These are phyloP conservation scores for Vitis labrusca DNA, from an alignment of 164 flowering plant genomes.

Conservation along the genomic window DNA sequence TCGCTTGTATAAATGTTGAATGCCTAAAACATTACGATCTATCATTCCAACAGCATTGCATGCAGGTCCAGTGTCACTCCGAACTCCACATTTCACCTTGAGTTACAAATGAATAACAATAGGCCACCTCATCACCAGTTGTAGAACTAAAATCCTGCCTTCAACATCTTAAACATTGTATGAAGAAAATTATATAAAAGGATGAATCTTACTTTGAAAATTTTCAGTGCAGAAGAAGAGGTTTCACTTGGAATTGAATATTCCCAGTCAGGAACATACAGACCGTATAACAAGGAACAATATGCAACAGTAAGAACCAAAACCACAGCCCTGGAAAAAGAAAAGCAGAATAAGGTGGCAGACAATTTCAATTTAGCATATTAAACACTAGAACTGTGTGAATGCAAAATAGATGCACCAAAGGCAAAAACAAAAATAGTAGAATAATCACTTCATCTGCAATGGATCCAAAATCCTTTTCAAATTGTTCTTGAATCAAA, in stretches of 20 bases:
- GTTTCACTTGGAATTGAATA: conserved; percentile 37
- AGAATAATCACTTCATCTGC: too few species aligned
- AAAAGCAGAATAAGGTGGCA: not conserved
- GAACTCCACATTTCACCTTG: conserved; percentile 77
- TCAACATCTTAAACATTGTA: not conserved
- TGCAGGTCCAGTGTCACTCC: conserved; percentile 81
- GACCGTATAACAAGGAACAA: conserved; percentile 50
- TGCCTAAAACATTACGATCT: conserved; percentile 65
- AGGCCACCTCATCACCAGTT: not conserved
- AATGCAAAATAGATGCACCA: too few species aligned
- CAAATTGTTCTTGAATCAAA: too few species aligned
- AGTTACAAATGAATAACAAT: not conserved
- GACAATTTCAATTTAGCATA: not conserved
- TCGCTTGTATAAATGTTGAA: conserved; percentile 56
- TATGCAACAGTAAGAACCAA: conserved; percentile 39
- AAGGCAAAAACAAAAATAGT: too few species aligned
- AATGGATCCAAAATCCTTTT: too few species aligned
- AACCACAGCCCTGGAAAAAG: conserved; percentile 42
- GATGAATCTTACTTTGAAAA: conserved; percentile 33
- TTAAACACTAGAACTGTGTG: not conserved
- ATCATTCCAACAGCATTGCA: conserved; percentile 87
- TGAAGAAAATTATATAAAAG: not conserved
- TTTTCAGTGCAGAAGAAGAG: conserved; percentile 22
- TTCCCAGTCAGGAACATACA: conserved; percentile 83
- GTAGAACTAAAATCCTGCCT: not conserved